Base-by-base conservation (phyloP, 192 early-diverging fungal genomes). In the Linnemannia hyalina region DNA sequence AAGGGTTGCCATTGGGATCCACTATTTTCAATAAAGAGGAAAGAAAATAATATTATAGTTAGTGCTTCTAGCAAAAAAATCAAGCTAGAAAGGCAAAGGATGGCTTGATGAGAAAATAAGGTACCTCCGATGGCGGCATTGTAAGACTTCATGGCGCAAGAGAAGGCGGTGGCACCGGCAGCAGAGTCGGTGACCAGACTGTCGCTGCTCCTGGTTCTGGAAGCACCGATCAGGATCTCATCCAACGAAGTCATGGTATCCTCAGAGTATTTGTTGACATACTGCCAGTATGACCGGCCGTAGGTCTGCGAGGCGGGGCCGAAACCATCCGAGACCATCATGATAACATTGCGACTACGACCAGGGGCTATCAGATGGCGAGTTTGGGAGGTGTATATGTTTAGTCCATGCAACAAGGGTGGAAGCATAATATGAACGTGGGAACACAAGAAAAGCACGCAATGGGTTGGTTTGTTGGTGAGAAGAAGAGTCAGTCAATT, bases 281-380 rank as follows among this genome's bases (percentile, higher is more conserved):
- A 93, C 81, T 95, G 94, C 83, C 96, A 90, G 82, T 94, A 98
- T 73, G 94, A 94, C 55, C 97, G 93, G 11, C 95, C 95, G 88
- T 98, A 93, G 0, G 97, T 95, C 75, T 98, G 94, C 0, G 97
- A 98, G 6, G 98, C 96, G 20, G 98, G 98, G 26, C 98, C 98
- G 82, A 99, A 97, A 10, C 98, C 97, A 84, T 98, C 97, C 74
- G 95, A 95, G 38, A 99, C 94, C 97, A 99, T 97, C 82, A 99
- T 82, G 63, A 99, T 96, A 8, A 99, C 94, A 78, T 96, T 97
- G 76, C 94, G 93, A 76, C 91, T 92, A 41, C 36, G 57, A 63
- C 82, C 69, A 52, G 65, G 54, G 35, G 41, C 73, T 85, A 71
- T 5, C 36, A 54, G 13, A 40, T 63, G 38, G 72, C 35, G 35